phyloP scores from a whole-genome alignment of 371 early-diverging fungal species.

The Haplosporangium sp. region DNA sequence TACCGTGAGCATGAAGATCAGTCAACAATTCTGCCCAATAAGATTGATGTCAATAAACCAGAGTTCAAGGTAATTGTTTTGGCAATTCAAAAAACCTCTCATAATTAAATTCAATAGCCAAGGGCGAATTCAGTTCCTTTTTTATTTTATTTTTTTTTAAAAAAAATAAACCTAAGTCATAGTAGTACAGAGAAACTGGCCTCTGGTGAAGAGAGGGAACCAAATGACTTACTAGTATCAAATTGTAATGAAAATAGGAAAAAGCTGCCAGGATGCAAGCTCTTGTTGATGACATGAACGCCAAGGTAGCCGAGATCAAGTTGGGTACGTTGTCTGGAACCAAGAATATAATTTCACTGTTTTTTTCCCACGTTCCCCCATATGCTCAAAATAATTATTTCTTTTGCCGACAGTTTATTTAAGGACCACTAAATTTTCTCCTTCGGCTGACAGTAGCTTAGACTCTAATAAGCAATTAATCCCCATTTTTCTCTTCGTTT shows the following conservation, averaged over 20 bases:
- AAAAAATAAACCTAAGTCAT: no score
- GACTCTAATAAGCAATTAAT: not conserved
- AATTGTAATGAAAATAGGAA: constrained; percentile 65
- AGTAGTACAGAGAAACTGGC: no score
- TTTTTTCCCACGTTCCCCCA: constrained; percentile 17
- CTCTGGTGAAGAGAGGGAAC: no score
- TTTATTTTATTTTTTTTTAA: no score
- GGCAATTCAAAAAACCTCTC: not conserved
- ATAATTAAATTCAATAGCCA: not conserved
- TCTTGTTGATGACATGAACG: constrained; percentile 81
- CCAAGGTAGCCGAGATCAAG: constrained; percentile 78
- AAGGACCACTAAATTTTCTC: not conserved
- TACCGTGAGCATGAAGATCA: constrained; percentile 55
- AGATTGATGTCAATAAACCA: constrained; percentile 80
- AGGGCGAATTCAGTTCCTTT: not conserved
- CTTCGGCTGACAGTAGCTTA: no score
- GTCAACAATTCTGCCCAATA: constrained; percentile 54
- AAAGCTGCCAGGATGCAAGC: constrained; percentile 85
- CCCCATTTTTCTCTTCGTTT: not conserved
- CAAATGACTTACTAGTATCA: not conserved
- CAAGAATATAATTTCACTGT: not conserved
- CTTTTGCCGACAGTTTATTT: not conserved
- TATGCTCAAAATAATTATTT: not conserved
- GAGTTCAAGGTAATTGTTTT: constrained; percentile 78
- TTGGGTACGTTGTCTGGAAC: constrained; percentile 65